phyloP scores from a whole-genome alignment of 129 eudicot species.

The Scalesia atractyloides region DNA sequence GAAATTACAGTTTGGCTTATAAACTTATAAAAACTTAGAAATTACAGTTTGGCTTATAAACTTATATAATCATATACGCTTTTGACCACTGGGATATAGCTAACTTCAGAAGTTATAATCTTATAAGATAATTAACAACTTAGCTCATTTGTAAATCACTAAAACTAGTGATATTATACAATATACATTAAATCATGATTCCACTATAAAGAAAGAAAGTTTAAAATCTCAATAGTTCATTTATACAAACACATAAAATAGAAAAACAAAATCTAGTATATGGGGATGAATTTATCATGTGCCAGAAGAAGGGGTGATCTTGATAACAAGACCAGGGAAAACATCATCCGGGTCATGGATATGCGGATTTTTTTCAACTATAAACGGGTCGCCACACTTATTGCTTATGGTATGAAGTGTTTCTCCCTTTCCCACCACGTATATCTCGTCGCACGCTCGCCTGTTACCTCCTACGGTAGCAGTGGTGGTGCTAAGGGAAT shows the following conservation, averaged over 20 bases:
- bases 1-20: too few relatives aligned
- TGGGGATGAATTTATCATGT: background rate
- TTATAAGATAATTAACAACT: too few relatives aligned
- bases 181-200: too few relatives aligned
- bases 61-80: too few relatives aligned
- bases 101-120: too few relatives aligned
- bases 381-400: conserved; percentile 64
- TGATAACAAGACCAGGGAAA: conserved; percentile 65
- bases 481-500: conserved; percentile 10
- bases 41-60: too few relatives aligned
- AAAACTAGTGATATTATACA: background rate
- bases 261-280: background rate
- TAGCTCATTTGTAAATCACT: background rate
- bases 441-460: conserved; percentile 51
- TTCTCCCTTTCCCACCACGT: conserved; percentile 57
- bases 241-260: background rate
- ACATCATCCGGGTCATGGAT: conserved; percentile 75
- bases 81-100: too few relatives aligned
- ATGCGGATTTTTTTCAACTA: conserved; percentile 67
- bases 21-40: too few relatives aligned
- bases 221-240: background rate
- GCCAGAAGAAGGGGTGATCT: conserved; percentile 41
- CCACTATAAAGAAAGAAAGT: background rate
- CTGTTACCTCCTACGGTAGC: conserved; percentile 5
- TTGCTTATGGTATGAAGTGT: conserved; percentile 68